Evolutionary conservation across 441 rosid species (phyloP), one percentile per base, ranked within the genome.

Genomic region (Gossypium davidsonii): DNA sequence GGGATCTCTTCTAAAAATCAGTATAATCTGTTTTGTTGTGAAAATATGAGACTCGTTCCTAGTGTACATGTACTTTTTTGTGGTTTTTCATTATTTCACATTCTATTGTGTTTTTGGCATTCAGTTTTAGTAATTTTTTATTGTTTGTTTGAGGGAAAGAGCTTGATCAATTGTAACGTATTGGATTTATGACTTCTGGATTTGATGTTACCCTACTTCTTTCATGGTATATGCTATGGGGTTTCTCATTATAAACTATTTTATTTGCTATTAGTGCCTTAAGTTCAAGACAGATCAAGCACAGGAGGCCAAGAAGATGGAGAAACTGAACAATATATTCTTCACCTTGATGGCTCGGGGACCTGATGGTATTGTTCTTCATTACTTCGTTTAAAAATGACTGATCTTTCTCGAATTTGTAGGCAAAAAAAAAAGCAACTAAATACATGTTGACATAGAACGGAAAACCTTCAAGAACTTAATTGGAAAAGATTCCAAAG

Each of bases 221-320:
- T 39, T 20, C 11, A 63, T 46, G 28, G 25, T 0, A 18, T 26
- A 57, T 23, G 6, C 39, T 14, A 25, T 39, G 10, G 23, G 23
- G 44, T 71, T 71, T n/a, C 74, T 58, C 25, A 23, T 58, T 5
- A 15, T 55, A 51, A 57, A 34, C 21, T 59, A 53, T 68, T 75
- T 72, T 76, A 56, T 64, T 26, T 62, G 76, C 25, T 74, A 23
- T 52, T 79, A 89, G 97, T 91, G 97, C 84, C 93, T 94, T 76
- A 94, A 94, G 85, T 94, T 94, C 82, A 94, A 94, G 87, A 94
- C 97, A n/a, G 96, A 94, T 83, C 94, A 92, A 84, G 96, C 94
- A 74, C 97, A 94, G 80, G 97, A 91, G 73, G 99, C 97, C 5
- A 94, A 88, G 90, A 94, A 92, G 87, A 92, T 92, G 98, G 99